Percentiles rank a stretch among this genome's conserved stretches.
Conservation (phyloP, 2,329 filamentous ascomycete species). For the Lachnellula hyalina region DNA sequence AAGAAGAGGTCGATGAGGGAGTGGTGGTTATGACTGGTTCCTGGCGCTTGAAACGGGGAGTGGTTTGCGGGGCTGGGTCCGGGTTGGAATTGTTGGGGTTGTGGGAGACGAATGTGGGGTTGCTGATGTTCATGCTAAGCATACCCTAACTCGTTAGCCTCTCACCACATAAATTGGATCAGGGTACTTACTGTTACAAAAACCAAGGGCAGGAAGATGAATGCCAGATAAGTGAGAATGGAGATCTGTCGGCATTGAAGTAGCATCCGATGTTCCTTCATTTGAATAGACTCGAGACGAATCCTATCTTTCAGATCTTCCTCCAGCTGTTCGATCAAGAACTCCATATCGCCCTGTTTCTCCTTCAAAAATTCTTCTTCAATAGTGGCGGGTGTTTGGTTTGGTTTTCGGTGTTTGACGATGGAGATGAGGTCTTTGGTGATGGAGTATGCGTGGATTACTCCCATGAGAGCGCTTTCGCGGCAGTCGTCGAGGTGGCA, state of each 20-base stretch:
- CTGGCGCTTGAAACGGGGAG: neutral
- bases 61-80: neutral
- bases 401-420: neutral
- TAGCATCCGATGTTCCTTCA: slow-evolving; percentile 12
- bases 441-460: slow-evolving; percentile 3
- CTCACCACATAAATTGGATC: neutral
- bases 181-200: slow-evolving; percentile 8
- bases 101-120: neutral
- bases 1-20: neutral
- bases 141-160: slow-evolving; percentile 8
- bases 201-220: slow-evolving; percentile 6
- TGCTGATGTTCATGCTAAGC: slow-evolving; percentile 9
- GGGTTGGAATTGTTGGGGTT: neutral
- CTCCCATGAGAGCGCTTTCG: slow-evolving; percentile 1
- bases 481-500: slow-evolving; percentile 9
- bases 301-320: slow-evolving; percentile 8
- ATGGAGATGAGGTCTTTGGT: neutral
- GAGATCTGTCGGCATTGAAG: slow-evolving; percentile 8
- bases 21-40: neutral
- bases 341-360: slow-evolving; percentile 7
- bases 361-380: slow-evolving; percentile 10
- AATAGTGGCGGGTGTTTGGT: neutral
- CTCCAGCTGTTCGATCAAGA: slow-evolving; percentile 10
- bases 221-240: slow-evolving; percentile 1
- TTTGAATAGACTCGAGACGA: slow-evolving; percentile 3